Percentiles rank a stretch among this genome's conserved stretches.
Conservation (phyloP, 2,329 filamentous ascomycete genomes). For the Colletotrichum sansevieriae region DNA sequence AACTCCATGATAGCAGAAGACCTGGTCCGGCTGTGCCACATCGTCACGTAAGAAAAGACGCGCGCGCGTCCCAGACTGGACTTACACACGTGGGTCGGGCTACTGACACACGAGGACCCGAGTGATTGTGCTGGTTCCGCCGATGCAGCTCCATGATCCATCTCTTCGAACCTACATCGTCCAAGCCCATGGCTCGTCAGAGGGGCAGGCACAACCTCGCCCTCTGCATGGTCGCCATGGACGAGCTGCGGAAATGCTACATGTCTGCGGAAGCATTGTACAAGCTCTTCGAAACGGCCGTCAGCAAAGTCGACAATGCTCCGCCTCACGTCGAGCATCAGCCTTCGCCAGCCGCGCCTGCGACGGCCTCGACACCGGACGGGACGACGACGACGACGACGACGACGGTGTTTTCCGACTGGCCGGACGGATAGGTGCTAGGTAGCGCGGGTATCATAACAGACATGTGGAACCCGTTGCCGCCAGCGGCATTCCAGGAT, state of each 20-base stretch:
- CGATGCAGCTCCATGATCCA: conserved; percentile 41
- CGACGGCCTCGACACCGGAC: not conserved
- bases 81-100: too few relatives aligned
- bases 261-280: conserved; percentile 32
- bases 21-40: conserved; percentile 27
- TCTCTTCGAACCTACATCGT: conserved; percentile 33
- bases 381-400: not conserved
- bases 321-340: conserved; percentile 12
- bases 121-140: conserved; percentile 29
- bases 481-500: conserved; percentile 2
- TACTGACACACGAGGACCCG: not conserved
- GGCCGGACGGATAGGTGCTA: conserved; percentile 24
- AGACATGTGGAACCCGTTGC: conserved; percentile 30
- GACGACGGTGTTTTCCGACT: not conserved
- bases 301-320: conserved; percentile 26
- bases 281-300: conserved; percentile 32
- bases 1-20: conserved; percentile 36
- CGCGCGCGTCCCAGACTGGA: too few relatives aligned
- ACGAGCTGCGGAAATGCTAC: conserved; percentile 34
- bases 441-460: conserved; percentile 23
- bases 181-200: conserved; percentile 34
- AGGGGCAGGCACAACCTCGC: conserved; percentile 36
- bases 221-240: conserved; percentile 36
- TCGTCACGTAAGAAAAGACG: conserved; percentile 15
- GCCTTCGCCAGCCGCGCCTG: conserved; percentile 4